Evolutionary conservation across 257 asterid species (phyloP).

Genomic region (Solanum habrochaites): DNA sequence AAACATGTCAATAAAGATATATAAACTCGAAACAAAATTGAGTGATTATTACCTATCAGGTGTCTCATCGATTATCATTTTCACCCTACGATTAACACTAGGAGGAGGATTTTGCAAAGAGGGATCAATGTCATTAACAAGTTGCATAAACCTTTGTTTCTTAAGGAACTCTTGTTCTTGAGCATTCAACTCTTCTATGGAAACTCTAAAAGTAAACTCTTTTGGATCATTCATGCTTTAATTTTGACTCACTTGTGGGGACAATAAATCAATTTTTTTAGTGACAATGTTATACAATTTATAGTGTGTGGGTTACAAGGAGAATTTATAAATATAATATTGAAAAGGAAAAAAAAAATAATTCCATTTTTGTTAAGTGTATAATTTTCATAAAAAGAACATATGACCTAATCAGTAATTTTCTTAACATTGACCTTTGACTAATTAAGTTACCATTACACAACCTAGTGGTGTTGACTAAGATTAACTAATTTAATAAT

Average conservation of each 20-base stretch:
- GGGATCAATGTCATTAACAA: background rate
- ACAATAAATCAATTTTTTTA: background rate
- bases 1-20: background rate
- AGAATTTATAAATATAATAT: background rate
- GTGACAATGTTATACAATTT: background rate
- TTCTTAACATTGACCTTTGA: background rate
- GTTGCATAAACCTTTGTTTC: background rate
- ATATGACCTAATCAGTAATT: background rate
- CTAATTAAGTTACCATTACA: background rate
- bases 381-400: background rate
- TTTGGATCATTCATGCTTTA: background rate
- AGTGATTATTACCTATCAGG: background rate
- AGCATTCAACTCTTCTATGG: background rate
- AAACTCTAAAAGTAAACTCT: background rate
- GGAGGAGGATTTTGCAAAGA: background rate
- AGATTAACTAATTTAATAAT: background rate
- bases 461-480: background rate
- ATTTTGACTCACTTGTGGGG: background rate
- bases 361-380: background rate
- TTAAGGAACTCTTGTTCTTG: background rate
- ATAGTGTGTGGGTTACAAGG: background rate
- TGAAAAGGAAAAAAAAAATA: background rate
- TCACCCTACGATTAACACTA: background rate
- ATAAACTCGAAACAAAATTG: too few relatives aligned
- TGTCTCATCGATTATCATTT: background rate